phyloP scores from a whole-genome alignment of 2,329 filamentous ascomycete genomes.

The Xylaria polymorpha region DNA sequence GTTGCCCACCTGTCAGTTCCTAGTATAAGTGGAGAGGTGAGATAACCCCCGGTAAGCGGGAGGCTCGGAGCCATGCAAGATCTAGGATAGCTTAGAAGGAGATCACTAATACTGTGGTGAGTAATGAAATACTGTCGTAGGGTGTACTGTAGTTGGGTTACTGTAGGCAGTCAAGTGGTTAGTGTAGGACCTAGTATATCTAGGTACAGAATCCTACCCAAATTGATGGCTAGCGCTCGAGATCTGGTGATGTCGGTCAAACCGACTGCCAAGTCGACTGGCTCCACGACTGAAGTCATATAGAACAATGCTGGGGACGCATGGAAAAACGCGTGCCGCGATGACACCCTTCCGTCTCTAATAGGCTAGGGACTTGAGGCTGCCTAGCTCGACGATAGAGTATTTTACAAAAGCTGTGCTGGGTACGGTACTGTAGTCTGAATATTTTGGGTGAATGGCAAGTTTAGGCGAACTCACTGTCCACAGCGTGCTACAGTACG shows the following conservation, averaged over 20 bases:
- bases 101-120: slow-evolving; percentile 22
- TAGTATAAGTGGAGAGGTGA: slow-evolving; percentile 25
- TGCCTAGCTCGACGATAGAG: slow-evolving; percentile 1
- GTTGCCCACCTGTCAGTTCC: slow-evolving; percentile 28
- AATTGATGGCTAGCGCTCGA: slow-evolving; percentile 17
- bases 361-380: background rate
- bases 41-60: slow-evolving; percentile 36
- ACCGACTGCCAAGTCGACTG: slow-evolving; percentile 28
- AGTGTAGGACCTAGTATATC: slow-evolving; percentile 14
- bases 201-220: slow-evolving; percentile 15
- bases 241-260: slow-evolving; percentile 37
- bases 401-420: slow-evolving; percentile 10
- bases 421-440: slow-evolving; percentile 9
- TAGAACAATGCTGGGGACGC: slow-evolving; percentile 4
- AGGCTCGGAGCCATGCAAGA: slow-evolving; percentile 39
- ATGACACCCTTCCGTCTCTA: slow-evolving; percentile 10
- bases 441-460: slow-evolving; percentile 26
- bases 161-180: slow-evolving; percentile 13
- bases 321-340: background rate
- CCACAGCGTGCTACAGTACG: background rate
- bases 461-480: slow-evolving; percentile 30
- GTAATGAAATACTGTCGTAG: slow-evolving; percentile 1
- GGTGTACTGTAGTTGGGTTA: background rate
- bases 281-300: slow-evolving; percentile 13
- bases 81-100: slow-evolving; percentile 31